Evolutionary conservation across 306 rosid species (phyloP), one percentile per base, ranked within the genome.

Genomic region (Dryas octopetala): DNA sequence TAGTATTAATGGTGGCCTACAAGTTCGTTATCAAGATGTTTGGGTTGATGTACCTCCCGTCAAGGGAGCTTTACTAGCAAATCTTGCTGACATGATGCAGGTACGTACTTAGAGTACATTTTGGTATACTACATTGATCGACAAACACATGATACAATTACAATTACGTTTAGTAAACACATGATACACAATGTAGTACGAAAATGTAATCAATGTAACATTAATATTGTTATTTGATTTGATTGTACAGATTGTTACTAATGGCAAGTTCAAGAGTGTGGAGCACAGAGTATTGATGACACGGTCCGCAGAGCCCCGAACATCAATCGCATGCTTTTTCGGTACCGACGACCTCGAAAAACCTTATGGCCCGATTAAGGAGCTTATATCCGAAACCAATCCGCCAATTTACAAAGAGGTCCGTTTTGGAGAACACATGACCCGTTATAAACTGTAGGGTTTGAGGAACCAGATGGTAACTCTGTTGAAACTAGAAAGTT

Each of bases 41-140:
- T 80, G 83, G 83, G 51, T 80, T 28, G 79, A 80, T 62, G 66
- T 68, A 4, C 79, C 74, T 5, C 23, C 40, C 4, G 41, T 68
- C 10, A 43, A 68, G 52, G 79, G 79, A 19, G 79, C 79, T 11
- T 49, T 80, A 19, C 64, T 68, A 2, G 70, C 74, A n/a, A 68
- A 68, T 41, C 17, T 80, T 11, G 74, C 67, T 7, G 79, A 80
- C 71, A 61, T 74, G 41, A 26, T 68, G 79, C 76, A 80, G 83
- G 83, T 80, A 14, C 5, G 1, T 23, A 23, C 23, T 23, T 23
- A 23, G 23, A 23, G 23, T 23, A 23, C 23, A 23, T 23, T 17
- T 5, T 5, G 1, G 16, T 28, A 9, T 14, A 61, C 38, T 32
- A 59, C 15, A 14, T 49, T 11, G 12, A 26, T 23, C 3, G 40